Base-by-base conservation (phyloP, 805 yeast species). In the Scheffersomyces ergatensis region DNA sequence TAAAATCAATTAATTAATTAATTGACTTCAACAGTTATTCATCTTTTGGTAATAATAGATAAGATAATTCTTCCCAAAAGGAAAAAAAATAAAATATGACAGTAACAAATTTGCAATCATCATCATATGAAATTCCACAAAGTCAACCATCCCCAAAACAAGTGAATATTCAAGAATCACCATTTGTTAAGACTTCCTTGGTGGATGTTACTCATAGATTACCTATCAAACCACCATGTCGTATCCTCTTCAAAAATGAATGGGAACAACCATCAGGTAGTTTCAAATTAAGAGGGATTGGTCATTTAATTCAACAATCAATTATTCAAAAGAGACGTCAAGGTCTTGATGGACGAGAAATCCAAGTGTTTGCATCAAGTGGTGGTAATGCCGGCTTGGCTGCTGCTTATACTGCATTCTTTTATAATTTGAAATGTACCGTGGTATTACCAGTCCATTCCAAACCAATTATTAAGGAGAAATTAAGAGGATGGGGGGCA, bases 391-490 rank as follows among this genome's bases (percentile, higher is more conserved):
- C 79, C 13, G 79, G 79, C 1, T 62, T 74, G 39, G 82, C 82
- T 5, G 81, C 80, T 5, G 77, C 80, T 0, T 67, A 66, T 35
- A 67, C 78, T 25, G 68, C 78, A 2, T 47, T 43, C 36, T 60
- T 39, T 54, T 65, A 55, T 49, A 58, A 42, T 42, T 72, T 55
- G 1, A 49, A 54, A n/a, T 78, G 83, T 49, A 79, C 84, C 0
- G 86, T 83, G 2, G 85, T 78, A 0, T 76, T 83, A 1, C 89
- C 89, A 1, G 56, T 51, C 0, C 56, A 67, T 3, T 70, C 86
- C 9, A 72, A 73, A 39, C 51, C 50, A 2, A 62, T 67, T 20
- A 78, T 82, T 60, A 57, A 66, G 5, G 63, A 64, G 9, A 70
- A 73, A 45, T 70, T 83, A 32, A 55, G 58, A 34, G 57, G 53